Evolutionary conservation across 768 basidiomycete species (phyloP), one percentile per base, ranked within the genome.

Genomic region (Psilocybe tampanensis): DNA sequence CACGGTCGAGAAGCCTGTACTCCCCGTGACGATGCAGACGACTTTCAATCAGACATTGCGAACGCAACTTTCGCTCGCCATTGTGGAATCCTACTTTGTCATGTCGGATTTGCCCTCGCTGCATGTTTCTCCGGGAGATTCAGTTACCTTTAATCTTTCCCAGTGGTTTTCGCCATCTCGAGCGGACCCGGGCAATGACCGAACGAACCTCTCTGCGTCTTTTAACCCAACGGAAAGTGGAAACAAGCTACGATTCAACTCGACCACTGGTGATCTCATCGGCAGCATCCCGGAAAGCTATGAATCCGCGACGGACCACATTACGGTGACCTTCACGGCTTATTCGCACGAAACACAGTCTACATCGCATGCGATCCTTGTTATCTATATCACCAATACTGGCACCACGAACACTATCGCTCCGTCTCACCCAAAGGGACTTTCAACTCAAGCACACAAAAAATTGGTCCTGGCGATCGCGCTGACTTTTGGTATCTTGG

Each of bases 11-110:
- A 56, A 65, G 39, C 72, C 73, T 19, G 59, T 68, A 2, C 75
- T 93, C n/a, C 83, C 86, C 11, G 81, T 90, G 26, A 82, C 73
- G 23, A 66, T 97, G 39, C 80, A 72, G 19, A 81, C 90, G 1
- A 69, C 75, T 17, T 86, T 88, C 70, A 87, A 90, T 64, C 88
- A 94, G 69, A 80, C 83, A 0, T 62, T 92, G 56, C 71, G 77
- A 18, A 85, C 88, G 18, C 85, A 78, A 60, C 75, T 95, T 32
- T 76, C 83, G 2, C 65, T 98, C 59, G 82, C 82, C 23, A 68
- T 92, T 19, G 84, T 88, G 8, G 80, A 88, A 3, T 89, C 92
- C 3, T 90, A 84, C 69, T 96, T 97, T 74, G 74, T 80, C 11
- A 60, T 74, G 19, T 74, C 83, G 19, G 71, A 74, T 29, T 72